Conservation (phyloP, 441 rosid species). For the Populus hybrid region DNA sequence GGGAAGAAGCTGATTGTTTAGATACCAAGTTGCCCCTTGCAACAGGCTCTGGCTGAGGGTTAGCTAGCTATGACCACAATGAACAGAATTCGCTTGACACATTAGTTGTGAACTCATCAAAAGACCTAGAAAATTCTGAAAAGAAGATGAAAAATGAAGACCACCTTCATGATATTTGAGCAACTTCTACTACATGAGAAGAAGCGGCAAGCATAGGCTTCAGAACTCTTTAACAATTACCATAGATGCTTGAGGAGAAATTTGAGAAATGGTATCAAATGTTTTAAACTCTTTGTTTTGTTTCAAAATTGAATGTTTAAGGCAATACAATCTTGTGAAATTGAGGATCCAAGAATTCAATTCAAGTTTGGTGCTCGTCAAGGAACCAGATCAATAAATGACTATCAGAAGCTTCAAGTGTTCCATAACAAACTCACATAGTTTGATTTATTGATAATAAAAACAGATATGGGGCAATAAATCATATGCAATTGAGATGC, state of each 20-base stretch:
- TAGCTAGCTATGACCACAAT: conserved; percentile 55
- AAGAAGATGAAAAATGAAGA: conserved; percentile 8
- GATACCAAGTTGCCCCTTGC: conserved; percentile 57
- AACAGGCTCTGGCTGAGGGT: conserved; percentile 55
- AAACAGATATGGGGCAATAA: background rate
- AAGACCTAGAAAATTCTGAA: background rate
- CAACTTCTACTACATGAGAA: background rate
- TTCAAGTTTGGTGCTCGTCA: conserved; percentile 4
- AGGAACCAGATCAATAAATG: background rate
- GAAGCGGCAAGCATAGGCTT: background rate
- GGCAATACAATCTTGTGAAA: background rate
- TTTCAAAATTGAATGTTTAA: background rate
- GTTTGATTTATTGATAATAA: background rate
- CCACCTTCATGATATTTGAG: background rate
- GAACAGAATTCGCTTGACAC: conserved; percentile 15
- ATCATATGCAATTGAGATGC: background rate
- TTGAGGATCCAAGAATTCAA: background rate
- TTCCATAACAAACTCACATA: background rate
- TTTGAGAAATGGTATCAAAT: background rate
- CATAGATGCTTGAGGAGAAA: background rate
- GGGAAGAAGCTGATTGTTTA: conserved; percentile 62
- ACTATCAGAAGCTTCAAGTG: background rate
- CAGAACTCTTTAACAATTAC: background rate
- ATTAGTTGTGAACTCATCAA: conserved; percentile 17
- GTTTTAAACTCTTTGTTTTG: background rate